A percentile compares a stretch with the other conserved stretches of the same genome.
These are phyloP conservation scores for Dictyophora rubrovolvata DNA, from an alignment of 768 basidiomycete species.

Conservation along the genomic window DNA sequence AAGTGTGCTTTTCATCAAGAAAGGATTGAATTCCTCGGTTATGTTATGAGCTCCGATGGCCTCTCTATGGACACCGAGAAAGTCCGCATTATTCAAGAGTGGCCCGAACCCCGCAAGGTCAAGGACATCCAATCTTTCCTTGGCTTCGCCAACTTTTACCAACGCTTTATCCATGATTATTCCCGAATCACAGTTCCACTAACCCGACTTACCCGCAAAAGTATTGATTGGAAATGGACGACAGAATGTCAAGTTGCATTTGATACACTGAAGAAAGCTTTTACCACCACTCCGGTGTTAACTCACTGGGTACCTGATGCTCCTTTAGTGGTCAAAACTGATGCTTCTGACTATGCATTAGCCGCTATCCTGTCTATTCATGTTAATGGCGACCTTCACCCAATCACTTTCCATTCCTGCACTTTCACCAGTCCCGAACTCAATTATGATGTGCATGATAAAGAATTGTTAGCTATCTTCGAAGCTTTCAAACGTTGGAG, in stretches of 20 bases:
- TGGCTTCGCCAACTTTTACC: constrained; percentile 25
- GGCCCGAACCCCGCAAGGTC: constrained; percentile 20
- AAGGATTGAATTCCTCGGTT: constrained; percentile 28
- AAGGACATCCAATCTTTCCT: constrained; percentile 34
- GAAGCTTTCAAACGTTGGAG: constrained; percentile 20
- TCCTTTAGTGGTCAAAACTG: not conserved
- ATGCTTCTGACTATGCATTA: not conserved
- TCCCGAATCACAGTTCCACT: constrained; percentile 25
- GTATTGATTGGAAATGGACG: constrained; percentile 20
- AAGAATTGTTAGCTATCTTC: constrained; percentile 38
- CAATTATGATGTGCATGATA: constrained; percentile 8
- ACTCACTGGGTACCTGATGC: not conserved
- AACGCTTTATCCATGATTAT: constrained; percentile 24
- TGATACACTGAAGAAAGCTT: constrained; percentile 18
- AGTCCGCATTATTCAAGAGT: constrained; percentile 16
- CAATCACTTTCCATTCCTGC: not conserved
- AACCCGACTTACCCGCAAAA: constrained; percentile 20
- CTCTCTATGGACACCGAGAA: constrained; percentile 13
- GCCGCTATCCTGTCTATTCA: not conserved
- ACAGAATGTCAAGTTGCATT: constrained; percentile 18
- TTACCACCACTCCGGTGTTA: constrained; percentile 19
- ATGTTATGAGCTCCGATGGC: constrained; percentile 3
- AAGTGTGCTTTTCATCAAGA: constrained; percentile 31
- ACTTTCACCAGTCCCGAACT: not conserved
- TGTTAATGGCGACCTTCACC: not conserved